Percentiles rank a stretch among this genome's conserved stretches.
These are phyloP conservation scores for Picea sitchensis DNA, from an alignment of 75 land plant species.

Conservation along the genomic window DNA sequence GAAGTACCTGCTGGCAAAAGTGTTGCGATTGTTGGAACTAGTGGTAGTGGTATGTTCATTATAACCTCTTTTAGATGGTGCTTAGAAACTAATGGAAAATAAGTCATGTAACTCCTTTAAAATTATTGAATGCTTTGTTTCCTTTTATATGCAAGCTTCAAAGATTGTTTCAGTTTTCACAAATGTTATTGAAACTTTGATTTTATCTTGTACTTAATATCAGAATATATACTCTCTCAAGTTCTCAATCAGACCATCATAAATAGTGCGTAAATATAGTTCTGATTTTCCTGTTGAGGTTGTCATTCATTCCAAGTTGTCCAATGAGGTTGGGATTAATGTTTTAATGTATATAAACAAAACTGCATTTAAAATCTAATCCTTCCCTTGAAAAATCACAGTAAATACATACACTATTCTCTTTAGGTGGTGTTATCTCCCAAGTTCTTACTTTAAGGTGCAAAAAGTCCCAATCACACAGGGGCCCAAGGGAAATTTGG, in stretches of 20 bases:
- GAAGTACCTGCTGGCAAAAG: slow-evolving; percentile 85
- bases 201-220: neutral
- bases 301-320: neutral
- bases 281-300: neutral
- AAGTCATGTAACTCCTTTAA: neutral
- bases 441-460: no score
- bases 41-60: slow-evolving; percentile 90
- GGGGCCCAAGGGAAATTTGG: no score
- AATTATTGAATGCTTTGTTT: neutral
- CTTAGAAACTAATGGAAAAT: neutral
- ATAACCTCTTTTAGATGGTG: neutral
- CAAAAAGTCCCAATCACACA: no score
- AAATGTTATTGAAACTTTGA: neutral
- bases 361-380: neutral
- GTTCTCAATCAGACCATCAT: neutral
- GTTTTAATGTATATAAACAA: neutral
- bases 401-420: neutral
- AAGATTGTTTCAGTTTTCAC: no score
- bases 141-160: no score
- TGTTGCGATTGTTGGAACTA: slow-evolving; percentile 96
- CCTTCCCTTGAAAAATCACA: neutral
- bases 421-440: no score
- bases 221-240: neutral
- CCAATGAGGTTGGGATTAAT: neutral
- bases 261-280: neutral